These are phyloP conservation scores for Maudiozyma humilis DNA, from an alignment of 1,139 yeast genomes.

Conservation along the genomic window DNA sequence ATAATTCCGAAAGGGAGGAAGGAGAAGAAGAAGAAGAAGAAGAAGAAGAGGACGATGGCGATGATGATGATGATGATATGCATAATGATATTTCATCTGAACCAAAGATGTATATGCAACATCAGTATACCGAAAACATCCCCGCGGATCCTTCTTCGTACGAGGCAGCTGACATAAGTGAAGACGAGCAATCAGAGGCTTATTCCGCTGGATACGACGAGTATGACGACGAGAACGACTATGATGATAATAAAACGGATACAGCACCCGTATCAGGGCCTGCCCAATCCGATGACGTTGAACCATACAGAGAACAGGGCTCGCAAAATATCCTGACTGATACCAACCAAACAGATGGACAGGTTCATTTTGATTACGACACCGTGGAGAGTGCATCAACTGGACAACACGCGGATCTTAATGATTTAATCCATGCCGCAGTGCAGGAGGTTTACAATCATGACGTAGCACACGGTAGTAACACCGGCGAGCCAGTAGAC, in stretches of 20 bases:
- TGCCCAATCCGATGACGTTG: too few species aligned
- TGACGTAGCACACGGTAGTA: neutral
- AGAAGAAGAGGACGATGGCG: constrained; percentile 2
- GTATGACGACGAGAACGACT: neutral
- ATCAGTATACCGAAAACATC: too few species aligned
- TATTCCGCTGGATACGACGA: neutral
- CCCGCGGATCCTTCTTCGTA: too few species aligned
- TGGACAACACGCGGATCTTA: neutral
- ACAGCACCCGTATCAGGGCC: too few species aligned
- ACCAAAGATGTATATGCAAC: neutral
- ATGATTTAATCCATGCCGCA: neutral
- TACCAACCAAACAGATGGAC: too few species aligned
- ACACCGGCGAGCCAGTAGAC: neutral
- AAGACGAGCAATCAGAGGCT: neutral
- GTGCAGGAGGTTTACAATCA: neutral
- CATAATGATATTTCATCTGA: neutral
- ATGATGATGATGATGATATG: neutral
- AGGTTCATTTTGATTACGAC: too few species aligned
- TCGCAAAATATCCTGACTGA: too few species aligned
- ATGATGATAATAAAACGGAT: neutral
- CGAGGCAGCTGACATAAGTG: neutral
- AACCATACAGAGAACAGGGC: too few species aligned
- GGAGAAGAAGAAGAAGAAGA: neutral
- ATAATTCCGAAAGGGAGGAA: neutral
- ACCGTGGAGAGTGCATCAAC: too few species aligned